Base-by-base conservation (phyloP, 306 rosid species). In the Prunus mongolica region DNA sequence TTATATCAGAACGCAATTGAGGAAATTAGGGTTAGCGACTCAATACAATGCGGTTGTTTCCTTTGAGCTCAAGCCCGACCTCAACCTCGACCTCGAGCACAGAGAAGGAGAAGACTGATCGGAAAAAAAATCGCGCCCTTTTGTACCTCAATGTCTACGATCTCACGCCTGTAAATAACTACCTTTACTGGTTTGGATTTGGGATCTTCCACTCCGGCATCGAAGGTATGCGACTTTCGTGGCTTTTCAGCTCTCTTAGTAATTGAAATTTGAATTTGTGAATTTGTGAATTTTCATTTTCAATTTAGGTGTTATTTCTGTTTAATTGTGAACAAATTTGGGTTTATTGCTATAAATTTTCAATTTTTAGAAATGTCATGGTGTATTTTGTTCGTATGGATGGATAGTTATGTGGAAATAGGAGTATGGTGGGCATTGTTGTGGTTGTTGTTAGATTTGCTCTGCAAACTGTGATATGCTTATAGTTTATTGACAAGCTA, bases 141-240 rank as follows among this genome's bases (percentile, higher is more conserved):
- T 86, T 96, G 88, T 89, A 88, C 83, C 97, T 96, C 76, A 96
- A 96, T 82, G 88, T 92, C 79, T 96, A 96, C 77, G 99, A 96
- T 84, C 97, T 96, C 69, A 92, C 97, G 52, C 93, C 96, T 8
- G 32, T 89, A 27, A 96, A 96, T 83, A 89, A 89, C 76, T 96
- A 96, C 66, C 89, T 96, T 67, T 92, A 88, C 85, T 82, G 87
- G 76, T 62, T 92, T 67, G 99, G 99, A 32, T 74, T 92, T 34
- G 98, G 99, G 65, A 67, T 91, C 76, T 96, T 85, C 79, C 99
- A 96, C 82, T 96, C 99, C 0, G 98, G 98, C n/a, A 91, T 96
- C 30, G 91, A 96, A 88, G 99, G 99, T 92, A 84, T 60, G 80
- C 19, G 25, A 49, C 6, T 67, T 65, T 50, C 44, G 13, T 45